A percentile compares a stretch with the other conserved stretches of the same genome.
Evolutionary conservation across 1,284 basidiomycete genomes (phyloP).

Genomic region (Apiotrichum gracile): DNA sequence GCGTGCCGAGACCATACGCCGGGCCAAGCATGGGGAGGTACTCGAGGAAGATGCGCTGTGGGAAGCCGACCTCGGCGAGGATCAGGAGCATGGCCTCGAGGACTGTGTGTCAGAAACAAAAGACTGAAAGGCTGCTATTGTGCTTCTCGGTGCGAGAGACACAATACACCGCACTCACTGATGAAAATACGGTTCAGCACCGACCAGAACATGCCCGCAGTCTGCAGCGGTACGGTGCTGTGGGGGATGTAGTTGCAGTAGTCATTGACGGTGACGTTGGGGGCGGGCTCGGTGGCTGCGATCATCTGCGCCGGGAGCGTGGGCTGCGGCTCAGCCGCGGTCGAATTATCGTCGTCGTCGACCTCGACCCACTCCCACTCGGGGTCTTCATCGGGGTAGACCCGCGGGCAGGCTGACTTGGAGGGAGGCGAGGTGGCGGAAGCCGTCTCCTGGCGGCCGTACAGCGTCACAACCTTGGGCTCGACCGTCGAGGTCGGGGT

Average conservation of each 20-base stretch:
- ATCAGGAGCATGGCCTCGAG: constrained; percentile 68
- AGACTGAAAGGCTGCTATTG: neutral
- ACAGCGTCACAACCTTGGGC: neutral
- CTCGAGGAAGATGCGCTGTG: constrained; percentile 61
- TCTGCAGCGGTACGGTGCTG: constrained; percentile 68
- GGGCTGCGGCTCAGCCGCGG: neutral
- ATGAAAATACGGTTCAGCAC: constrained; percentile 75
- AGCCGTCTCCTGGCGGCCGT: neutral
- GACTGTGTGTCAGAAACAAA: constrained; percentile 37
- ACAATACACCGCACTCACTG: constrained; percentile 33
- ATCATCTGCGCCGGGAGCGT: neutral
- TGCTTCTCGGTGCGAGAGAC: neutral
- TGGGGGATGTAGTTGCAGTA: constrained; percentile 67
- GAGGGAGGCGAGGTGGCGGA: neutral
- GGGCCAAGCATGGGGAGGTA: constrained; percentile 83
- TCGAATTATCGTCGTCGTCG: neutral
- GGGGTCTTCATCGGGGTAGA: neutral
- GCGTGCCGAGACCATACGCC: constrained; percentile 69
- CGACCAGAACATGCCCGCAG: constrained; percentile 80
- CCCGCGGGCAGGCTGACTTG: neutral
- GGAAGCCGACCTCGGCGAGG: constrained; percentile 71
- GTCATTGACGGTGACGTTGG: neutral
- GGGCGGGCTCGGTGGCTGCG: neutral
- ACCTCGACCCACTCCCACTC: neutral
- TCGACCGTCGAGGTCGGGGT: neutral